Evolutionary conservation across 805 yeast genomes (phyloP), one percentile per base, ranked within the genome.

Genomic region (Komagataella phaffii): DNA sequence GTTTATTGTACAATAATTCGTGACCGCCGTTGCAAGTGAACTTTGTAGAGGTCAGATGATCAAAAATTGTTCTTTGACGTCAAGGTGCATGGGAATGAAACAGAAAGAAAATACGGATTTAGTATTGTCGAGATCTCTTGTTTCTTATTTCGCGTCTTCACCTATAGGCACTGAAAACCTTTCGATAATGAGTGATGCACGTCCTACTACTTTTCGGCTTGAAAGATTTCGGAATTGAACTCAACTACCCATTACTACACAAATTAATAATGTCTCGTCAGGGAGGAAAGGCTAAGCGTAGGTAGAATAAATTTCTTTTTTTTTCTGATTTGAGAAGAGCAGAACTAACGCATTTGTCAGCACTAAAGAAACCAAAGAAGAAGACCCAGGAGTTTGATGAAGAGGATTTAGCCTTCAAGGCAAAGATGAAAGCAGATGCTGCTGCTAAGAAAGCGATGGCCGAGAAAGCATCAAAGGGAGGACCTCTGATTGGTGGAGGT

Each of bases 271-370:
- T 30, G 40, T 30, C 40, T 17, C 53, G 53, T 51, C 96, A 90
- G 76, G 97, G 97, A 65, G 97, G 97, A 64, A 90, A 90, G 68
- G 81, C 90, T 54, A 90, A 90, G 81, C 97, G 89, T 72, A 63
- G 54, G 80, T 70, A 6, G 1, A 3, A 19, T 21, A 6, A 17
- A 17, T 10, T 6, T 18, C 40, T 44, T 18, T 36, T 36, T 48
- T n/a, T 44, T 44, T n/a, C 8, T 40, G 17, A 17, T 6, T 10
- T 24, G 18, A 23, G 36, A 40, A 49, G 49, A n/a, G 18, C 12
- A 36, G 7, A n/a, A 24, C 14, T 19, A 50, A 21, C 44, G 8
- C 43, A 21, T 24, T 12, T 8, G 17, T 12, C 24, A 73, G 79
- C 82, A 50, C 74, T 85, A 59, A 85, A 85, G 79, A 81, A 81